Percentiles rank a stretch among this genome's conserved stretches.
These are phyloP conservation scores for Poteriospumella lacustris DNA, from an alignment of 108 stramenopile genomes.

Conservation along the genomic window DNA sequence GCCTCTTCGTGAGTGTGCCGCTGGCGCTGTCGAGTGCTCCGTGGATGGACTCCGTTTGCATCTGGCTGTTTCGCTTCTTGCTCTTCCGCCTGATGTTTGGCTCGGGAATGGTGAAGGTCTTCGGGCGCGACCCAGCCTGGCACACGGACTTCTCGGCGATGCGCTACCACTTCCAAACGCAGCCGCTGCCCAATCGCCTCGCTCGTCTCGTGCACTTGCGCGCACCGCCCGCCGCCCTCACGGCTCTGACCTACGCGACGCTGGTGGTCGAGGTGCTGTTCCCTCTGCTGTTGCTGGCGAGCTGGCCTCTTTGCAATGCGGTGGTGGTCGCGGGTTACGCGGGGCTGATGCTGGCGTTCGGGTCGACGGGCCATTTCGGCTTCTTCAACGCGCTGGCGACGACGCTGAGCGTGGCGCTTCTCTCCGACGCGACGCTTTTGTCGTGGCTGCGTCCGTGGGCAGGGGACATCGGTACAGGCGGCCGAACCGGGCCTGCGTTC, in stretches of 20 bases:
- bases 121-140: neutral
- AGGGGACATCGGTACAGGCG: too few relatives aligned
- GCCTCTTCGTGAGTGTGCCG: constrained; percentile 50
- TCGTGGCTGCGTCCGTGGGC: too few relatives aligned
- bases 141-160: neutral
- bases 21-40: constrained; percentile 46
- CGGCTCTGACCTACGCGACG: neutral
- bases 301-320: neutral
- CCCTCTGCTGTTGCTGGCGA: neutral
- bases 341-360: neutral
- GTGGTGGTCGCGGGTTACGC: neutral
- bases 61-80: constrained; percentile 57
- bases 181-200: neutral
- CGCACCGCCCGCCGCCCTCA: neutral
- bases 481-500: too few relatives aligned
- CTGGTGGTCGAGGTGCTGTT: neutral
- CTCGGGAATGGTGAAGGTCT: constrained; percentile 66
- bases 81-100: constrained; percentile 70
- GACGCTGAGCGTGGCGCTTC: too few relatives aligned
- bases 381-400: too few relatives aligned
- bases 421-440: too few relatives aligned
- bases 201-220: neutral
- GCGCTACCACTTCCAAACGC: neutral
- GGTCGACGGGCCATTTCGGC: neutral
- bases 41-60: neutral